Conservation (phyloP, 1,139 yeast genomes). For the Lodderomyces margitis region DNA sequence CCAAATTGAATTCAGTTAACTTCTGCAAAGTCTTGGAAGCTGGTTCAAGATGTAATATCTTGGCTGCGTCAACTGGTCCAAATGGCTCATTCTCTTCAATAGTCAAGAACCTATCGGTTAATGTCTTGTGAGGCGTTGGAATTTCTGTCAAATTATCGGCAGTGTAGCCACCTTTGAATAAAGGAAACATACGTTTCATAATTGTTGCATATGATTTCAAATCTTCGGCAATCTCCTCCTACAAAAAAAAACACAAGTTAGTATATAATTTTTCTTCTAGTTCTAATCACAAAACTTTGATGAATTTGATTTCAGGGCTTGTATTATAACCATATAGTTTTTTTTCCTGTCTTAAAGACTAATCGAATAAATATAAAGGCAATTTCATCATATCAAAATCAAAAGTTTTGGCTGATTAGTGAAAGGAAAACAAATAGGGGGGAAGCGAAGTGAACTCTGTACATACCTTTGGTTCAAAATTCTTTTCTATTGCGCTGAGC, state of each 20-base stretch:
- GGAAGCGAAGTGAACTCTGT: too few species aligned
- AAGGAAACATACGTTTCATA: slow-evolving; percentile 81
- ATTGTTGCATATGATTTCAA: slow-evolving; percentile 54
- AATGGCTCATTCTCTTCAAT: slow-evolving; percentile 96
- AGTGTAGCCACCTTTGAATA: slow-evolving; percentile 47
- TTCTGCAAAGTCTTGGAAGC: slow-evolving; percentile 73
- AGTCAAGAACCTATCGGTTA: slow-evolving; percentile 79
- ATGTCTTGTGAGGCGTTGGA: slow-evolving; percentile 84
- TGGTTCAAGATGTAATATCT: slow-evolving; percentile 76
- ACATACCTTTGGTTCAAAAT: slow-evolving; percentile 64
- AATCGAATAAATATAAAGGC: slow-evolving; percentile 47
- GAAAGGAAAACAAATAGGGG: not conserved
- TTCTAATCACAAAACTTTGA: too few species aligned
- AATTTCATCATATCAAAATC: slow-evolving; percentile 23
- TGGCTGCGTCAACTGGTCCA: slow-evolving; percentile 96
- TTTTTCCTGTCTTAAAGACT: slow-evolving; percentile 85
- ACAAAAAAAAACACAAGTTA: slow-evolving; percentile 9
- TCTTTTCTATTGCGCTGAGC: slow-evolving; percentile 61
- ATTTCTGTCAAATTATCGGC: slow-evolving; percentile 86
- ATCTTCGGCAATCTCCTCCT: slow-evolving; percentile 51
- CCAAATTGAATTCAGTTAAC: slow-evolving; percentile 56
- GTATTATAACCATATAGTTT: slow-evolving; percentile 50
- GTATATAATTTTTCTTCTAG: not conserved
- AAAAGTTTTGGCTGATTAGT: not conserved
- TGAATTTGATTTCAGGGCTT: slow-evolving; percentile 10